Evolutionary conservation across 2,329 filamentous ascomycete species (phyloP), one percentile per base, ranked within the genome.

Genomic region (Penicillium sp.): DNA sequence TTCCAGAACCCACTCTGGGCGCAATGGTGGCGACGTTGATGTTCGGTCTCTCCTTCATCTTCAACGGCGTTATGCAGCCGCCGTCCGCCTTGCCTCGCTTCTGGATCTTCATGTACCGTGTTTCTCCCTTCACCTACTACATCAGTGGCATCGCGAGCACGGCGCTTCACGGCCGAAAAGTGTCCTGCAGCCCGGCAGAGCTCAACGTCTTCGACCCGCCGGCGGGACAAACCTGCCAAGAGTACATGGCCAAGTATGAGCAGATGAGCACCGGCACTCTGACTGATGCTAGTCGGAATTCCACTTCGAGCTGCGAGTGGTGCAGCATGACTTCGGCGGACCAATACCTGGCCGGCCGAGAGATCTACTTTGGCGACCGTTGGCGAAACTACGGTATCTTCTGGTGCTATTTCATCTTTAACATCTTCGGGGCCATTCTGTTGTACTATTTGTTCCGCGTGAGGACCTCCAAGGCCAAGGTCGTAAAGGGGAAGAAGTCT

Each of bases 131-230:
- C 79, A 0, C 54, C 65, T 60, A 59, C 39, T 54, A 72, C 33
- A 53, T 60, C 22, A 80, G 80, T 14, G 87, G 84, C 24, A 85
- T 95, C 75, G 67, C 92, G 0, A 79, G 85, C 0, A 81, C 81
- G 0, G 88, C 82, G 3, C 74, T 95, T 2, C 86, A 87, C 27
- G 85, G 88, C 62, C 83, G 81, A 0, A 45, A 73, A 0, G 83
- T 92, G 16, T 58, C 67, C 0, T 95, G 90, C 69, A 84, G 87
- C 0, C 57, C 69, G 6, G 88, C 87, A 63, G 90, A 95, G 67
- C 79, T 81, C 51, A 74, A 89, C n/a, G 64, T 70, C 27, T 86
- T 95, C 63, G 65, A 80, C 4, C 84, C 89, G 0, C 77, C 80
- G 0, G 49, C 68, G 1, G 77, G 77, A 25, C 54, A 74, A 62